phyloP scores from a whole-genome alignment of 352 stramenopile species.

The Phytophthora foliorum region DNA sequence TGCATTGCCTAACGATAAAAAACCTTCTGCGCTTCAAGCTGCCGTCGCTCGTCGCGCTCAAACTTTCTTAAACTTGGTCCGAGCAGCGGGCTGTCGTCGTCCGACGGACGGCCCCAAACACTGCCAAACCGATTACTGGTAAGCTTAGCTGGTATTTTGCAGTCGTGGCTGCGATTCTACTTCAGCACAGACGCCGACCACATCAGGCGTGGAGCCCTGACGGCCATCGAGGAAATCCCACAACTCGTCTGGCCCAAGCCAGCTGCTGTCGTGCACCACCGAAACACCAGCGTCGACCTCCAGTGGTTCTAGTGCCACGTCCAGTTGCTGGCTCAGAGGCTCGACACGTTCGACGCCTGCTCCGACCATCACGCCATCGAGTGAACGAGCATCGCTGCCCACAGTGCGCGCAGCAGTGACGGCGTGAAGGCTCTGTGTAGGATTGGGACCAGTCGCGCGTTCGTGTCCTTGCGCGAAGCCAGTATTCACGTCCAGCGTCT shows the following conservation, averaged over 20 bases:
- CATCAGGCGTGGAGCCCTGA: conserved; percentile 5
- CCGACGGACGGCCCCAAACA: neutral
- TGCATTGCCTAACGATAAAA: conserved; percentile 7
- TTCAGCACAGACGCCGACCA: conserved; percentile 9
- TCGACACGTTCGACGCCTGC: conserved; percentile 3
- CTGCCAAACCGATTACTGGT: conserved; percentile 18
- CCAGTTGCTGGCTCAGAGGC: conserved; percentile 6
- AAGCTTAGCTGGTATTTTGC: neutral
- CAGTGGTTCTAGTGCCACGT: conserved; percentile 25
- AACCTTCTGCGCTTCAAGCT: conserved; percentile 13
- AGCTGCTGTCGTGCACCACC: conserved; percentile 31
- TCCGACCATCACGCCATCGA: conserved; percentile 13
- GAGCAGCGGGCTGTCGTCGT: conserved; percentile 2
- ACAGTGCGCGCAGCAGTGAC: neutral
- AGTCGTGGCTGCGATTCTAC: conserved; percentile 7
- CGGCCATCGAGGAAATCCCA: conserved; percentile 29
- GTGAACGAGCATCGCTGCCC: conserved; percentile 14
- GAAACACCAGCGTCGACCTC: conserved; percentile 21
- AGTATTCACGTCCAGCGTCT: conserved; percentile 16
- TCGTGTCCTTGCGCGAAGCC: neutral
- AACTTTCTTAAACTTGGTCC: conserved; percentile 1
- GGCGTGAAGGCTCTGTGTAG: conserved; percentile 15
- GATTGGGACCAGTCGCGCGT: conserved; percentile 23
- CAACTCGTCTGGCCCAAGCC: conserved; percentile 23
- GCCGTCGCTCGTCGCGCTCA: conserved; percentile 4